These are phyloP conservation scores for Rhodofomes roseus DNA, from an alignment of 1,284 basidiomycete genomes.

Conservation along the genomic window DNA sequence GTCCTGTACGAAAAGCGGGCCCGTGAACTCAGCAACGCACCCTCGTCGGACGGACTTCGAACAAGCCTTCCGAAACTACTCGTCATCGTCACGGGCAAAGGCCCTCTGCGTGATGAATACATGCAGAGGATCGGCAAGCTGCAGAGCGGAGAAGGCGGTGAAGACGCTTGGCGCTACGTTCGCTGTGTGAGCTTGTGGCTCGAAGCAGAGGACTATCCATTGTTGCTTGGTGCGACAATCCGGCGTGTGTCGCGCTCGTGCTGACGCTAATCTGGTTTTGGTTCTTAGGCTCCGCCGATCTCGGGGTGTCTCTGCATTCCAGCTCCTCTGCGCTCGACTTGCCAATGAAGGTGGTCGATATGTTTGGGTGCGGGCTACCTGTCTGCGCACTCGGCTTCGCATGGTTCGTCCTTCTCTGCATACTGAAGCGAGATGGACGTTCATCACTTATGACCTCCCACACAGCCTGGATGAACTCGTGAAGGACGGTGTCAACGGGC, in stretches of 20 bases:
- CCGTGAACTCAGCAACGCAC: conserved; percentile 19
- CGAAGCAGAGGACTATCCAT: conserved; percentile 84
- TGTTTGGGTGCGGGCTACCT: conserved; percentile 96
- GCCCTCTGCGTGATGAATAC: conserved; percentile 73
- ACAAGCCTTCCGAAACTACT: conserved; percentile 67
- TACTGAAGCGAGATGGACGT: background rate
- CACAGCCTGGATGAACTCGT: conserved; percentile 84
- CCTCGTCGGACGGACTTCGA: conserved; percentile 15
- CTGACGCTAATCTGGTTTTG: too few species aligned
- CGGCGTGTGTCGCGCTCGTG: background rate
- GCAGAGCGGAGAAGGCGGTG: conserved; percentile 37
- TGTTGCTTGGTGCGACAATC: conserved; percentile 59
- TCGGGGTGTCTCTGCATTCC: conserved; percentile 90
- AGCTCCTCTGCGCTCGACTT: conserved; percentile 91
- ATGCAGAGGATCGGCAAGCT: conserved; percentile 58
- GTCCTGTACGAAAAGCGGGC: conserved; percentile 66
- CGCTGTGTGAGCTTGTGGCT: conserved; percentile 85
- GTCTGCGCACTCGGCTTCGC: conserved; percentile 89
- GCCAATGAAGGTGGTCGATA: conserved; percentile 99
- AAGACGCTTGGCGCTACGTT: conserved; percentile 73
- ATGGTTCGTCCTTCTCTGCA: conserved; percentile 48
- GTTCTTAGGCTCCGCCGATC: conserved; percentile 78
- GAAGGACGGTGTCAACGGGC: conserved; percentile 78
- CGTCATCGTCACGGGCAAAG: conserved; percentile 91
- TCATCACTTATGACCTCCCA: background rate